Evolutionary conservation across 1,284 basidiomycete genomes (phyloP).

Genomic region (Ustilago curta): DNA sequence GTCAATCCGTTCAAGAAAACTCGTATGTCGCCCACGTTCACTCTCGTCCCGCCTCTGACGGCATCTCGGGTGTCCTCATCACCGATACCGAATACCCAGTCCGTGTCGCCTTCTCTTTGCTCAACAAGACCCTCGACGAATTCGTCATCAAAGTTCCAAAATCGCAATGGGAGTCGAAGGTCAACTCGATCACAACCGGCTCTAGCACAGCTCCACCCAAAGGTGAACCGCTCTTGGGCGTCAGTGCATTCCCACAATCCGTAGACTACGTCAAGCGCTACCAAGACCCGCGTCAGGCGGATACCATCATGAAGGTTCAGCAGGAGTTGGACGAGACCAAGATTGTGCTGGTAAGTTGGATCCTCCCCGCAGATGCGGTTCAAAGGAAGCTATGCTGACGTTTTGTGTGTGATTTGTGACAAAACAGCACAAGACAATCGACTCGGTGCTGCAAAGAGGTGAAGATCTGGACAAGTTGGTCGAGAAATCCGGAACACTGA

Average conservation of each 20-base stretch:
- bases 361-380: no score
- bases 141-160: conserved; percentile 84
- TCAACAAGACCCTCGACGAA: conserved; percentile 94
- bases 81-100: conserved; percentile 97
- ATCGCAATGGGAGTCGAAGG: conserved; percentile 72
- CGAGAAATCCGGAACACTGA: conserved; percentile 90
- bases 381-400: conserved; percentile 2
- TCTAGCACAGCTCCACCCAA: conserved; percentile 59
- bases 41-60: conserved; percentile 69
- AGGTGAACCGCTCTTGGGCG: conserved; percentile 61
- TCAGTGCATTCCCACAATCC: conserved; percentile 73
- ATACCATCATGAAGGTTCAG: conserved; percentile 98
- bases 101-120: conserved; percentile 92
- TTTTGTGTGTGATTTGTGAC: background rate
- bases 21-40: conserved; percentile 94
- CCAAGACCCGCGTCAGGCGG: conserved; percentile 97
- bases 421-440: conserved; percentile 91
- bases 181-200: conserved; percentile 62
- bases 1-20: conserved; percentile 95
- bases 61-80: conserved; percentile 82
- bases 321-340: conserved; percentile 99
- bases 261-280: conserved; percentile 88
- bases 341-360: conserved; percentile 75
- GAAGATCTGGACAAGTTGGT: conserved; percentile 98
- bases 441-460: conserved; percentile 93